A percentile compares a stretch with the other conserved stretches of the same genome.
phyloP scores from a whole-genome alignment of 1,284 basidiomycete species.

The Ganoderma resinaceum region DNA sequence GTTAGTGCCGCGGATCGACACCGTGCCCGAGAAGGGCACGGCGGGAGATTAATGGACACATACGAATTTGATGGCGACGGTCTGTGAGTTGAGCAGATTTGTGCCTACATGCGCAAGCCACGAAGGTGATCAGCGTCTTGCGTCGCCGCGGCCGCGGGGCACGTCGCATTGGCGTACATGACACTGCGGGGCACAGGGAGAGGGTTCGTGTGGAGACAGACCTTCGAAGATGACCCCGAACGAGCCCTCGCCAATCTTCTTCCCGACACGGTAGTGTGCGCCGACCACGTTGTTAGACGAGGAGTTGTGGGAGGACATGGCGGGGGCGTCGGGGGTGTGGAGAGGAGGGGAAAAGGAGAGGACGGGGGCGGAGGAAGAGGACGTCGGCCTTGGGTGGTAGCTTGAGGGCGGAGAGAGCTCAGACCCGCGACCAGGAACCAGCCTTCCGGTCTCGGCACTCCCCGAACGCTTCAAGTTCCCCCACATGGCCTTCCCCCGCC shows the following conservation, averaged over 20 bases:
- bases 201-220: constrained; percentile 39
- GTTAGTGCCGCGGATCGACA: constrained; percentile 8
- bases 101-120: constrained; percentile 64
- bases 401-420: constrained; percentile 19
- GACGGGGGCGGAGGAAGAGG: constrained; percentile 21
- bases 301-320: constrained; percentile 61
- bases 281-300: constrained; percentile 73
- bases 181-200: constrained; percentile 11
- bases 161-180: constrained; percentile 13
- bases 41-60: constrained; percentile 43
- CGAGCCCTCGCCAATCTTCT: constrained; percentile 87
- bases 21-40: not conserved
- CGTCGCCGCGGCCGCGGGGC: not conserved
- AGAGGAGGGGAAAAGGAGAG: constrained; percentile 16
- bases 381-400: constrained; percentile 6
- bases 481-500: constrained; percentile 15
- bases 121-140: not conserved
- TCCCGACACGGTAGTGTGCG: constrained; percentile 86
- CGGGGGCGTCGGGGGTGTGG: constrained; percentile 47
- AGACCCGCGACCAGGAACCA: constrained; percentile 12
- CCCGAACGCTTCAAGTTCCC: constrained; percentile 22
- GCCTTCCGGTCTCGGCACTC: constrained; percentile 25
- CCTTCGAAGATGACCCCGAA: constrained; percentile 99
- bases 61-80: constrained; percentile 98
- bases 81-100: constrained; percentile 94